phyloP scores from a whole-genome alignment of 352 stramenopile genomes.

The Aphanomyces astaci region DNA sequence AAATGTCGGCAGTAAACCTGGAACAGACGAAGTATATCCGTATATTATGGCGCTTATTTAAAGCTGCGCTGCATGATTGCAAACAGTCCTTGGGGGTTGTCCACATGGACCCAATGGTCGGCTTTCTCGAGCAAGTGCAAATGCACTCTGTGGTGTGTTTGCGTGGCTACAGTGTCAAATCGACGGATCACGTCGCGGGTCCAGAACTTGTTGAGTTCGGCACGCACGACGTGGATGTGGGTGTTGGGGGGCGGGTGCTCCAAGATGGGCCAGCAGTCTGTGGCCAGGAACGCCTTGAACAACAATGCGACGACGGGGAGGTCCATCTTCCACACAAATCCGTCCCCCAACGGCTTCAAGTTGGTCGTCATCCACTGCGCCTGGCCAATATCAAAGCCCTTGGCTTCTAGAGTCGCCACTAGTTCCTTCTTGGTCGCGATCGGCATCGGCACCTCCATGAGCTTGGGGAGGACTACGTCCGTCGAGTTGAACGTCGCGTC shows the following conservation, averaged over 20 bases:
- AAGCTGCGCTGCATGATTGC: conserved; percentile 45
- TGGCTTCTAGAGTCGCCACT: conserved; percentile 45
- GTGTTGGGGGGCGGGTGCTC: conserved; percentile 31
- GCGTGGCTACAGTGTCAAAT: conserved; percentile 33
- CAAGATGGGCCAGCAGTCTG: conserved; percentile 64
- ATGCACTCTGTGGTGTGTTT: conserved; percentile 34
- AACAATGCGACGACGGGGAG: conserved; percentile 63
- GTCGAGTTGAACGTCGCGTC: conserved; percentile 38
- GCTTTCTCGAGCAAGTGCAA: conserved; percentile 60
- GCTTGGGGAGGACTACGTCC: conserved; percentile 51
- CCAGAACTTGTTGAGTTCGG: conserved; percentile 73
- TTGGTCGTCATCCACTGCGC: conserved; percentile 81
- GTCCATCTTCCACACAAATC: conserved; percentile 80
- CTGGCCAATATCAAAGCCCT: conserved; percentile 55
- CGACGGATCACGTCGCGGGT: conserved; percentile 36
- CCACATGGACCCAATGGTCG: conserved; percentile 82
- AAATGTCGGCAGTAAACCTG: too few relatives aligned
- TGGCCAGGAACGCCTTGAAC: conserved; percentile 53
- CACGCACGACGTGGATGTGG: conserved; percentile 69
- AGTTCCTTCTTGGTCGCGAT: conserved; percentile 64
- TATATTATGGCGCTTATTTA: neutral
- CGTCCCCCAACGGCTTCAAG: conserved; percentile 45
- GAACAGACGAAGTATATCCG: too few relatives aligned
- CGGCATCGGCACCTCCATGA: conserved; percentile 66
- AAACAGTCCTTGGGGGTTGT: conserved; percentile 68